Conservation (phyloP, 1,284 basidiomycete genomes). For the Wallemia mellicola region DNA sequence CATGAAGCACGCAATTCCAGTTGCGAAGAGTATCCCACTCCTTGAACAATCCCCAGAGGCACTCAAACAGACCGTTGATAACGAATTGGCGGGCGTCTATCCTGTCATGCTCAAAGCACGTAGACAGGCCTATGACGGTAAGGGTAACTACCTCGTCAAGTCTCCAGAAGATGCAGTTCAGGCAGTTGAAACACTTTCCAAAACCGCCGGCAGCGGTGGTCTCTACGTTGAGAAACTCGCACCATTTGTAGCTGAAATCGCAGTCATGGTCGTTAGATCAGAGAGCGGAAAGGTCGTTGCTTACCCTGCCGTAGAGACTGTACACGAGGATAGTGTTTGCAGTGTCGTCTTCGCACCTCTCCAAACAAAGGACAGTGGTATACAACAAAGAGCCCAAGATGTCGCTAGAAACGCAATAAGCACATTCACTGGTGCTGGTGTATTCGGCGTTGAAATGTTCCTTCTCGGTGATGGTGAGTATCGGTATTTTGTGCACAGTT, state of each 20-base stretch:
- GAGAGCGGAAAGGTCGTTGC: constrained; percentile 39
- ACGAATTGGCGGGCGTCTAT: constrained; percentile 32
- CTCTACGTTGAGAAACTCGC: constrained; percentile 90
- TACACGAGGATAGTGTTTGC: constrained; percentile 82
- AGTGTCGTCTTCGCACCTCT: constrained; percentile 73
- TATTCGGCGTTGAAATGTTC: constrained; percentile 98
- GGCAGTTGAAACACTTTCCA: constrained; percentile 30
- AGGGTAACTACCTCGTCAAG: constrained; percentile 62
- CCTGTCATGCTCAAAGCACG: constrained; percentile 91
- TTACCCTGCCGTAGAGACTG: constrained; percentile 82
- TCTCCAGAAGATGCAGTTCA: constrained; percentile 23
- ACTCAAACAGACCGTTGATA: constrained; percentile 18
- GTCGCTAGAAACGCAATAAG: constrained; percentile 59
- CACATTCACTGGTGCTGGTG: constrained; percentile 60
- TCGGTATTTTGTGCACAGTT: neutral
- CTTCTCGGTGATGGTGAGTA: constrained; percentile 48
- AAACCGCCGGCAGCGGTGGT: constrained; percentile 9
- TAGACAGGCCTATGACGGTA: constrained; percentile 81
- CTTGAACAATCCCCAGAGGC: constrained; percentile 17
- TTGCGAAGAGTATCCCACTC: constrained; percentile 40
- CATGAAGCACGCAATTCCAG: constrained; percentile 25
- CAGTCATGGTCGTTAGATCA: constrained; percentile 86
- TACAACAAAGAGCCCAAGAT: constrained; percentile 27
- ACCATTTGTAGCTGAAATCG: constrained; percentile 62
- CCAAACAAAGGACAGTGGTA: constrained; percentile 21